These are phyloP conservation scores for Starmerella roubikii DNA, from an alignment of 805 yeast genomes.

Conservation along the genomic window DNA sequence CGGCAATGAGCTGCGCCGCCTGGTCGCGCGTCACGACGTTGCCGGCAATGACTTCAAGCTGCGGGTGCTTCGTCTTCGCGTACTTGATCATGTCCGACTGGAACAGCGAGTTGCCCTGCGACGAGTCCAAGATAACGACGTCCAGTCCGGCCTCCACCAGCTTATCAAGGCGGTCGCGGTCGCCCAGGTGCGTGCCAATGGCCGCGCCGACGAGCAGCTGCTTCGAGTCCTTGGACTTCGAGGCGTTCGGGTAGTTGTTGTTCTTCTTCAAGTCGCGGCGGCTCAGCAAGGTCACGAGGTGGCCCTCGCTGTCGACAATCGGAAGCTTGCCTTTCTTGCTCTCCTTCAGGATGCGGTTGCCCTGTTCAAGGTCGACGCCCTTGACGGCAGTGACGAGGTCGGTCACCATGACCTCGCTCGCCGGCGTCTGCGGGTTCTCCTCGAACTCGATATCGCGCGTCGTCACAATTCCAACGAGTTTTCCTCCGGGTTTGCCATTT, in stretches of 20 bases:
- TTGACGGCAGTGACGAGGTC: constrained; percentile 71
- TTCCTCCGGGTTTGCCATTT: constrained; percentile 73
- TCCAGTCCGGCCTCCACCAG: constrained; percentile 94
- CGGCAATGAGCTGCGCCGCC: constrained; percentile 86
- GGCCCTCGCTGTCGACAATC: constrained; percentile 64
- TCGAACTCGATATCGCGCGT: constrained; percentile 95
- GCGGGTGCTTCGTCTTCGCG: constrained; percentile 70
- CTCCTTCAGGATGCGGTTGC: constrained; percentile 77
- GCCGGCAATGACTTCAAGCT: constrained; percentile 87
- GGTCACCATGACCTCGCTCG: constrained; percentile 76
- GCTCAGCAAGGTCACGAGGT: constrained; percentile 75
- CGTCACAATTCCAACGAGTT: constrained; percentile 87
- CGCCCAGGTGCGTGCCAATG: constrained; percentile 84
- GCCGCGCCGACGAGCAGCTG: constrained; percentile 98
- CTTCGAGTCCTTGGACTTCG: constrained; percentile 83
- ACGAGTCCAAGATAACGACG: constrained; percentile 88
- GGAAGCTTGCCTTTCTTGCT: constrained; percentile 98
- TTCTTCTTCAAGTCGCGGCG: constrained; percentile 96
- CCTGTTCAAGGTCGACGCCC: constrained; percentile 72
- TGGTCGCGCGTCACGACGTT: constrained; percentile 98
- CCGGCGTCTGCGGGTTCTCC: constrained; percentile 49
- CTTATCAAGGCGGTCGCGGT: constrained; percentile 67
- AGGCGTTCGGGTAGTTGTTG: constrained; percentile 83
- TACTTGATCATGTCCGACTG: constrained; percentile 87
- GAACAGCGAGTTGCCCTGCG: constrained; percentile 94